These are phyloP conservation scores for Talaromyces sp. DNA, from an alignment of 2,329 filamentous ascomycete genomes.

Conservation along the genomic window DNA sequence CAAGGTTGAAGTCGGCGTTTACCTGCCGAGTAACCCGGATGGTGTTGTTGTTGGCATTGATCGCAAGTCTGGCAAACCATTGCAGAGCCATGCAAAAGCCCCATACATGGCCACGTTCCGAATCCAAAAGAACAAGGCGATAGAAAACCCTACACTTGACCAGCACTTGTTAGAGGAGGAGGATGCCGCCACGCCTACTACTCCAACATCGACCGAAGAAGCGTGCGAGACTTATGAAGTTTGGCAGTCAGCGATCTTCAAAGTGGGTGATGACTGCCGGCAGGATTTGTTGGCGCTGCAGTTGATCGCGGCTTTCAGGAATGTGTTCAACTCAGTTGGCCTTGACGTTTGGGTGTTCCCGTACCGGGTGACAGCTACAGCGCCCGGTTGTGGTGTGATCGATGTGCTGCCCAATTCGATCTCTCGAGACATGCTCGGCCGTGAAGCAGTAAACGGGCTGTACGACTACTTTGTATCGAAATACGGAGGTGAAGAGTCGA, in stretches of 20 bases:
- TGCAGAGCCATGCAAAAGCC: conserved; percentile 97
- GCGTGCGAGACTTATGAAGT: conserved; percentile 68
- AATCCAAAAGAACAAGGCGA: conserved; percentile 69
- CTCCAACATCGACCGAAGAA: conserved; percentile 16
- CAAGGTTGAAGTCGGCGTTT: conserved; percentile 93
- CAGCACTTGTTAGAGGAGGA: conserved; percentile 22
- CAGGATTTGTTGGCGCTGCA: conserved; percentile 95
- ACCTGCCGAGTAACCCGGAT: conserved; percentile 94
- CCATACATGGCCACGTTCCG: conserved; percentile 99
- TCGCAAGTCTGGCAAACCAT: conserved; percentile 91
- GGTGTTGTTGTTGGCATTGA: conserved; percentile 97
- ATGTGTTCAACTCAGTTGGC: conserved; percentile 92
- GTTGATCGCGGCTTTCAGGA: conserved; percentile 95
- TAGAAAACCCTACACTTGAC: conserved; percentile 21
- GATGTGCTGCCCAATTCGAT: conserved; percentile 97
- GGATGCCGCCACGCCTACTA: conserved; percentile 8
- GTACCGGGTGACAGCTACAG: conserved; percentile 94
- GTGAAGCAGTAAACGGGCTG: conserved; percentile 94
- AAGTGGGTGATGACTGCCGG: conserved; percentile 96
- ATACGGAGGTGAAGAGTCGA: conserved; percentile 93
- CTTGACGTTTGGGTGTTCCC: conserved; percentile 96
- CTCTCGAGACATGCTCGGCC: conserved; percentile 95
- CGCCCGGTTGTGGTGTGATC: conserved; percentile 95
- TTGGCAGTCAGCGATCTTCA: conserved; percentile 99
- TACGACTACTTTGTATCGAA: conserved; percentile 98